A percentile compares a stretch with the other conserved stretches of the same genome.
Conservation (phyloP, 306 rosid species). For the Acacia crassicarpa region DNA sequence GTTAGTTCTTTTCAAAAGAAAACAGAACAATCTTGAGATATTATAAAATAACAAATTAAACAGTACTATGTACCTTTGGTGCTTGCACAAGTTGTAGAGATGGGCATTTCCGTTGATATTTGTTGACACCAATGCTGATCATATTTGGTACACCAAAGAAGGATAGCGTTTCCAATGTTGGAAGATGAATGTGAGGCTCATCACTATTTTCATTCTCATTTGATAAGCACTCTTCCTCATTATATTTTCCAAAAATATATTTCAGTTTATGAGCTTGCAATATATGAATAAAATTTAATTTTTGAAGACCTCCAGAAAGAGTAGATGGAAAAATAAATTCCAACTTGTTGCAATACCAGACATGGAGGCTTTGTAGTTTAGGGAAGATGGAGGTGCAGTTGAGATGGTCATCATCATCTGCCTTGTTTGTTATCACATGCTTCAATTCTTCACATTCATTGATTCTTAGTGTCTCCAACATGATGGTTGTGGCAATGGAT, state of each 20-base stretch:
- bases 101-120: not conserved
- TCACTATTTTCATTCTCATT: not conserved
- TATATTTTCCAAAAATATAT: not conserved
- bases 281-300: not conserved
- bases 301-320: not conserved
- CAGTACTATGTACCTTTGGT: no score
- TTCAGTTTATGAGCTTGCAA: fast-evolving
- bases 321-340: not conserved
- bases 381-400: not conserved
- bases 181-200: not conserved
- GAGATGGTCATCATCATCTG: not conserved
- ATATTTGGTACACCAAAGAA: fast-evolving
- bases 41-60: no score
- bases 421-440: not conserved
- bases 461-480: not conserved
- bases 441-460: fast-evolving
- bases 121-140: not conserved
- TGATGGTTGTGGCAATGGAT: not conserved
- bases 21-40: no score
- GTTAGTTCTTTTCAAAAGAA: no score
- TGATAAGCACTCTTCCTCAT: not conserved
- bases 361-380: fast-evolving
- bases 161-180: not conserved
- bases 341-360: fast-evolving
- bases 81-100: not conserved